Base-by-base conservation (phyloP, 2,329 filamentous ascomycete species). In the Trichoderma sp. region DNA sequence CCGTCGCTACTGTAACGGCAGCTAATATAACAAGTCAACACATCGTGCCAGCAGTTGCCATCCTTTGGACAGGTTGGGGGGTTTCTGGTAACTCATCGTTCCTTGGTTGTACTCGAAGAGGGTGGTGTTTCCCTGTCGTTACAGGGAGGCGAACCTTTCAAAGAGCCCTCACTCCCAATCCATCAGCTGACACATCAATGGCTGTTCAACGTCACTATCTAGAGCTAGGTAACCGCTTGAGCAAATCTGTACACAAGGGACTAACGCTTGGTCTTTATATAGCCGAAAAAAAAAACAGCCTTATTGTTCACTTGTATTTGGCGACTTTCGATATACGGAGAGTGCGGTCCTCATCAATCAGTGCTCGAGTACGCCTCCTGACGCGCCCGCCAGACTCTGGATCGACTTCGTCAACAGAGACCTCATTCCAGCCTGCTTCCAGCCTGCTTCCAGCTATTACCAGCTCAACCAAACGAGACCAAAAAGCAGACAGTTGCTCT, bases 11-110 rank as follows among this genome's bases (percentile, higher is more conserved):
- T 21, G 34, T n/a, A 9, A 7, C n/a, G 4, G 56, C 56, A 15
- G 10, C n/a, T 12, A 26, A 47, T n/a, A 34, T 26, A 12, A n/a
- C 34, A 5, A 21, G 24, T 3, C 21, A 6, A 17, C 56, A 47
- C 17, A 7, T 10, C 17, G 15, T 6, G n/a, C 26, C 56, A 21
- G 26, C 26, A 3, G 24, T 47, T 24, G 17, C n/a, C 5, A n/a
- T 48, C 0, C 28, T 48, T n/a, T 48, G 56, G 43, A 10, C 56
- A 17, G 56, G 43, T 7, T 59, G 43, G 56, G 47, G 47, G 34
- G 5, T 59, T 26, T n/a, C 56, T 43, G 21, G 47, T 57, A 9
- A 48, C 43, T 7, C 56, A 59, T 7, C 43, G 56, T 2, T 15
- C 43, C 3, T 59, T 26, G 56, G 26, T 39, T 24, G 43, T 34